Percentiles rank a stretch among this genome's conserved stretches.
Conservation (phyloP, 2,329 filamentous ascomycete species). For the Neoarthrinium moseri region DNA sequence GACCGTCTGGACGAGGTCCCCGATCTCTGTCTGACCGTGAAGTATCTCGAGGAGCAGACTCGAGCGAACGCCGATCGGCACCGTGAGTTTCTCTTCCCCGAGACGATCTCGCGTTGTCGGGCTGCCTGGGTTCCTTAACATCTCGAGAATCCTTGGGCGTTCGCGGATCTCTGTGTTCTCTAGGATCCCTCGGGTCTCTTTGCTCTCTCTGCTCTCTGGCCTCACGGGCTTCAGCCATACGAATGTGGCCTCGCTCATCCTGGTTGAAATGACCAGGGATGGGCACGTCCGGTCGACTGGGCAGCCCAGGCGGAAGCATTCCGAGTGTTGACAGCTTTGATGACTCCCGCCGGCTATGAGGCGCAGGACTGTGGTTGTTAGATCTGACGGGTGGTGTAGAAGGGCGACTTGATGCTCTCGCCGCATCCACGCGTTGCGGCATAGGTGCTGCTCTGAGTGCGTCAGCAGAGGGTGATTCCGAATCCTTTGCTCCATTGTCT, state of each 20-base stretch:
- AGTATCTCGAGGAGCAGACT: constrained; percentile 33
- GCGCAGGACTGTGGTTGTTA: constrained; percentile 14
- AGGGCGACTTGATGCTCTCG: constrained; percentile 14
- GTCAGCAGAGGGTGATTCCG: constrained; percentile 10
- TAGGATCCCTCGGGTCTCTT: constrained; percentile 26
- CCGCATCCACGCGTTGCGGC: constrained; percentile 21
- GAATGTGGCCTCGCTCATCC: constrained; percentile 43
- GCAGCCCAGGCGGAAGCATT: constrained; percentile 36
- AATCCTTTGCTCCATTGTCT: constrained; percentile 19
- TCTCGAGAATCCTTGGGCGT: constrained; percentile 39
- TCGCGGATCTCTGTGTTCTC: constrained; percentile 21
- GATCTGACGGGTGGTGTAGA: constrained; percentile 15
- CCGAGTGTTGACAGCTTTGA: constrained; percentile 26
- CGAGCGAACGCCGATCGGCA: constrained; percentile 41
- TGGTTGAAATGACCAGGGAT: constrained; percentile 46
- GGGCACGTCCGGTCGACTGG: constrained; percentile 58
- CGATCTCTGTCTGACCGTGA: constrained; percentile 39
- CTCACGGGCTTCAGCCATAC: constrained; percentile 22
- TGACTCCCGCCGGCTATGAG: constrained; percentile 27
- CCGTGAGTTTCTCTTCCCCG: constrained; percentile 40
- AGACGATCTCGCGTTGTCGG: constrained; percentile 39
- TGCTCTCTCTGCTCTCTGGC: constrained; percentile 24
- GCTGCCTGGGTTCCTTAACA: constrained; percentile 31
- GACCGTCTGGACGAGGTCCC: constrained; percentile 23
- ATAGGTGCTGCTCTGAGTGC: constrained; percentile 15